phyloP scores from a whole-genome alignment of 192 early-diverging fungal species.

The Podila epigama region DNA sequence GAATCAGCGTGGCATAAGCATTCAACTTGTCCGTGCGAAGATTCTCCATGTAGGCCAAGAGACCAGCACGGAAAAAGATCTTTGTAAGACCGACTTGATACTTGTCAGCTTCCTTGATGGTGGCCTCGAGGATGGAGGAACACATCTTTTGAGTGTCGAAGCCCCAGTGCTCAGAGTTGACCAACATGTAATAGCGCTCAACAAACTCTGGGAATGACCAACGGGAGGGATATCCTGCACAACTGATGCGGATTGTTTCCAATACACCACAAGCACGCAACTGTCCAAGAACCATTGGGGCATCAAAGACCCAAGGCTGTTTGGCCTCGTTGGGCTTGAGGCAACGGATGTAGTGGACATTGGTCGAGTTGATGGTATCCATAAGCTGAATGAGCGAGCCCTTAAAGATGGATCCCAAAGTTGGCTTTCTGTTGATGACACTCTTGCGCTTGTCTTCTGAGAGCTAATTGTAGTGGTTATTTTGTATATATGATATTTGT shows the following conservation, averaged over 20 bases:
- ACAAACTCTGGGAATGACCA: conserved; percentile 92
- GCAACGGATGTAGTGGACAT: conserved; percentile 98
- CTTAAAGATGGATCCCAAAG: conserved; percentile 97
- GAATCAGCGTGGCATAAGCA: conserved; percentile 84
- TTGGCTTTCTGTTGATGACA: conserved; percentile 78
- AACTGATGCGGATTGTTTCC: conserved; percentile 98
- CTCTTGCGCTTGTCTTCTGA: conserved; percentile 58
- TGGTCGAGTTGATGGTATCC: conserved; percentile 93
- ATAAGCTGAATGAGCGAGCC: conserved; percentile 92
- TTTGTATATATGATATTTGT: too few species aligned
- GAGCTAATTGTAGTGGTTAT: conserved; percentile 39
- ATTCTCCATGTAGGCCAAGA: conserved; percentile 89
- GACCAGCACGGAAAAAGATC: conserved; percentile 99
- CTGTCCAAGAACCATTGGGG: conserved; percentile 93
- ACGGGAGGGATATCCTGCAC: conserved; percentile 95
- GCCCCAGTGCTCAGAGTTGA: conserved; percentile 61
- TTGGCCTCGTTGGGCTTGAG: conserved; percentile 99
- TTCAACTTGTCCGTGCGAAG: conserved; percentile 85
- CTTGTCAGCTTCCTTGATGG: conserved; percentile 83
- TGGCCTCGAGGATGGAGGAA: conserved; percentile 63
- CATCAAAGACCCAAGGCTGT: conserved; percentile 90
- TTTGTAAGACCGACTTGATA: conserved; percentile 95
- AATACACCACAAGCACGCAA: conserved; percentile 98
- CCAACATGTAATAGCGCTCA: conserved; percentile 77
- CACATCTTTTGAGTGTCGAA: conserved; percentile 69